Evolutionary conservation across 2,329 filamentous ascomycete genomes (phyloP), one percentile per base, ranked within the genome.

Genomic region (Teratosphaeria gauchensis): DNA sequence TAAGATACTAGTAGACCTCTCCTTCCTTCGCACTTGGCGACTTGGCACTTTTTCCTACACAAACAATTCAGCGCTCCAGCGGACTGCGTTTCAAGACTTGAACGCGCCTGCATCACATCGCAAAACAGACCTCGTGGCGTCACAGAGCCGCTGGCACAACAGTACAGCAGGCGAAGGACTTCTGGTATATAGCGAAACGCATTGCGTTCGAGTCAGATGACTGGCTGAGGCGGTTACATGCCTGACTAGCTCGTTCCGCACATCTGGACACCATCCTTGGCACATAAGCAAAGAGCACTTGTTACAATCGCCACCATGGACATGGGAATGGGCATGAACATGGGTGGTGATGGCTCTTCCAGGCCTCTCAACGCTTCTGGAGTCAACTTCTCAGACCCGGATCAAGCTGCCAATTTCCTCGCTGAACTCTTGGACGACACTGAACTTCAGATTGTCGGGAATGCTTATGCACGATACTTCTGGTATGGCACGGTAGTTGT

Each of bases 401-500:
- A 70, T 0, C 71, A 74, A 58, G 73, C 73, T 4, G 58, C 64
- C 1, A 68, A 66, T 24, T 75, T 75, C 51, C 66, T 75, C 7
- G 65, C 60, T 6, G 64, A 73, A 8, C 64, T 76, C 19, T 64
- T 75, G 9, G 70, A 75, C 60, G 73, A 75, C 56, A 65, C 64
- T 6, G 62, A 67, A 21, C 68, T 75, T 33, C 70, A 73, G 53
- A 46, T 71, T 12, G 65, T 68, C 33, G 73, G 69, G 4, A 73
- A 75, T 56, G 64, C 64, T 32, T 71, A 72, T 57, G 73, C 74
- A 1, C 66, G 69, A 38, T 66, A 72, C 57, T 75, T 76, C 59
- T 75, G 73, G 74, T 75, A 73, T 56, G 74, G 73, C 2, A 64
- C 74, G 28, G 70, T 70, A 16, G 66, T 69, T 9, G 63, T 74